Base-by-base conservation (phyloP, 352 stramenopile genomes). In the Pythium rhizo-oryzae region DNA sequence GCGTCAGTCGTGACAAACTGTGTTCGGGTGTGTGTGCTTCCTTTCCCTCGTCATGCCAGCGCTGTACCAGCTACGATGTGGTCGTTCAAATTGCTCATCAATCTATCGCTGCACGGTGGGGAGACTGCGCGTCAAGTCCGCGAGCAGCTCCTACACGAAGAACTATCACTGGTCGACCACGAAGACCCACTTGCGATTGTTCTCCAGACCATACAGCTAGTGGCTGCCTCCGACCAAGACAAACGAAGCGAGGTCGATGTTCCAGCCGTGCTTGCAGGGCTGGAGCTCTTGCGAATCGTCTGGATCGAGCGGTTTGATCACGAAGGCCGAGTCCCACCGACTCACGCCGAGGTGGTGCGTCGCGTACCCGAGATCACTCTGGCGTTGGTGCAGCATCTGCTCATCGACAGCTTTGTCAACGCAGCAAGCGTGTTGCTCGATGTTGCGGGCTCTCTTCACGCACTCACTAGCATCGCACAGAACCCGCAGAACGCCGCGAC, bases 301-400 rank as follows among this genome's bases (percentile, higher is more conserved):
- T 72, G 59, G 59, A 59, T 72, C 8, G 52, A 68, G 43, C 52
- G 59, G 5, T 72, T 65, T 23, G 53, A 64, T 44, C 19, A 61
- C 0, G 66, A 72, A 33, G 66, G 66, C 0, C 46, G 39, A 23
- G 30, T 72, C 3, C n/a, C 57, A 4, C 53, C 43, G 4, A 35
- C n/a, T n/a, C 23, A 23, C 15, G 18, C 16, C 0, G 24, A 41
- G 2, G 59, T 68, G 8, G 19, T 72, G 5, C n/a, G 30, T 8
- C 53, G 24, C 12, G 21, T 65, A 3, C 21, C 37, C 1, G 46
- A 60, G 25, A 30, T 55, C 16, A 51, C 44, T 12, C 7, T 18
- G 21, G 12, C 12, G 0, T 25, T 64, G 11, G 25, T 41, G 6
- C 30, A 43, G 18, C 9, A 39, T 8, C 8, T 70, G 24, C 28